A percentile compares a stretch with the other conserved stretches of the same genome.
phyloP scores from a whole-genome alignment of 257 asterid genomes.

The Plantago elongata region DNA sequence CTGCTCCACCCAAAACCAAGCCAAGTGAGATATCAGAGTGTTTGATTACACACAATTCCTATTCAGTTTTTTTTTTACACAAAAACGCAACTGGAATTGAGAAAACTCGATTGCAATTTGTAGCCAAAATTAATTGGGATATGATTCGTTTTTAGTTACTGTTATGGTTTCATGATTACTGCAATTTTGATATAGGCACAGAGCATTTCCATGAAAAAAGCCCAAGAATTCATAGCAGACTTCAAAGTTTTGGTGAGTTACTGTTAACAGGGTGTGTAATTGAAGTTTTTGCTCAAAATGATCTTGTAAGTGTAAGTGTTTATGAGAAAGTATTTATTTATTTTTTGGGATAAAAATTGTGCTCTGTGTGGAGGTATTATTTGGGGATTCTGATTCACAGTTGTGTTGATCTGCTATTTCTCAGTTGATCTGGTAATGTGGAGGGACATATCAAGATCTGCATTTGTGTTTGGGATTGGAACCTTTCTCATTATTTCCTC shows the following conservation, averaged over 20 bases:
- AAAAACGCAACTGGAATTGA: no score
- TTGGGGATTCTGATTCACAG: neutral
- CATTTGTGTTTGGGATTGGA: slow-evolving; percentile 82
- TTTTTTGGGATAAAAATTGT: no score
- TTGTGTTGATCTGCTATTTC: slow-evolving; percentile 2
- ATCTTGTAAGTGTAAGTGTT: no score
- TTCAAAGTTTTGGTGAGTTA: slow-evolving; percentile 68
- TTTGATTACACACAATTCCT: no score
- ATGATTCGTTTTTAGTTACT: neutral
- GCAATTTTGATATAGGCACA: slow-evolving; percentile 26
- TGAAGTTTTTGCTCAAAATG: no score
- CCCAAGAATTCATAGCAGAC: slow-evolving; percentile 47
- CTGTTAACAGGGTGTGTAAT: no score
- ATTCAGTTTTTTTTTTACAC: no score
- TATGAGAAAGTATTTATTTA: no score
- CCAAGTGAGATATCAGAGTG: slow-evolving; percentile 36
- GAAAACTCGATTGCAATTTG: no score
- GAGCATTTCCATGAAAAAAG: slow-evolving; percentile 26
- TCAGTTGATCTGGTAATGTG: slow-evolving; percentile 85
- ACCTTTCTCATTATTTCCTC: slow-evolving; percentile 74
- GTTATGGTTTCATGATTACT: neutral
- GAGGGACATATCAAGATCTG: slow-evolving; percentile 78
- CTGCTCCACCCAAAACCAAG: slow-evolving; percentile 35
- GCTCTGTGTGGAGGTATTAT: no score
- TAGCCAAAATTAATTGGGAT: neutral